phyloP scores from a whole-genome alignment of 1,139 yeast genomes.

The Debaryomycetaceae sp. region DNA sequence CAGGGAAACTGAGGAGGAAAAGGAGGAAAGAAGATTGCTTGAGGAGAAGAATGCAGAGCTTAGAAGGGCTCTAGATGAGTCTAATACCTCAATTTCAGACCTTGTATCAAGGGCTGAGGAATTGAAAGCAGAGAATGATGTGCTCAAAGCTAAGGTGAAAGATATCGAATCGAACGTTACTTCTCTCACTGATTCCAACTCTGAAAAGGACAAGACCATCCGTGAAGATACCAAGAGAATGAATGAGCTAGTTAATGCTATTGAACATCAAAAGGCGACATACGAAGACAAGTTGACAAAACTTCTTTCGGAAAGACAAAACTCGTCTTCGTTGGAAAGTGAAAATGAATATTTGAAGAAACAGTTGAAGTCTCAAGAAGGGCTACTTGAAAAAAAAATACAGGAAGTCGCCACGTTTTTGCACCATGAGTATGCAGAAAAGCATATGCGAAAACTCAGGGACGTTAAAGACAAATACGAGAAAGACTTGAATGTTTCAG shows the following conservation, averaged over 20 bases:
- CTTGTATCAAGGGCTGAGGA: slow-evolving; percentile 17
- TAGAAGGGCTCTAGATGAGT: slow-evolving; percentile 16
- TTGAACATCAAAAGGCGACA: slow-evolving; percentile 14
- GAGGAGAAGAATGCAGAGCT: slow-evolving; percentile 17
- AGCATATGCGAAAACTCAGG: slow-evolving; percentile 55
- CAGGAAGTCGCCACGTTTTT: slow-evolving; percentile 62
- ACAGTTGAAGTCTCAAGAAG: slow-evolving; percentile 38
- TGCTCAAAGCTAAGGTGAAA: slow-evolving; percentile 2
- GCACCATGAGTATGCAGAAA: slow-evolving; percentile 64
- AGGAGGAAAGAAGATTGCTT: slow-evolving; percentile 12
- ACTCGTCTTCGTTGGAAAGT: slow-evolving; percentile 7
- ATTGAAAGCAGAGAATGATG: slow-evolving; percentile 14
- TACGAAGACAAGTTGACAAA: slow-evolving; percentile 8
- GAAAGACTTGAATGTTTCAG: slow-evolving; percentile 36
- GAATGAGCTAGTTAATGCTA: slow-evolving; percentile 19
- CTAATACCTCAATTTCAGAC: slow-evolving; percentile 16
- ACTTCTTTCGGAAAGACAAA: slow-evolving; percentile 4
- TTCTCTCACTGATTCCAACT: slow-evolving; percentile 6
- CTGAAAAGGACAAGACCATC: slow-evolving; percentile 21
- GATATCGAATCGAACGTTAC: slow-evolving; percentile 8
- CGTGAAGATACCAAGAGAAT: slow-evolving; percentile 22
- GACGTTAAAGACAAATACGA: slow-evolving; percentile 19
- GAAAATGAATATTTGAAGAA: slow-evolving; percentile 18
- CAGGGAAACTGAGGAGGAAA: slow-evolving; percentile 10
- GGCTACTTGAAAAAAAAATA: slow-evolving; percentile 29